phyloP scores from a whole-genome alignment of 2,329 filamentous ascomycete genomes.

The Stylonectria norvegica region DNA sequence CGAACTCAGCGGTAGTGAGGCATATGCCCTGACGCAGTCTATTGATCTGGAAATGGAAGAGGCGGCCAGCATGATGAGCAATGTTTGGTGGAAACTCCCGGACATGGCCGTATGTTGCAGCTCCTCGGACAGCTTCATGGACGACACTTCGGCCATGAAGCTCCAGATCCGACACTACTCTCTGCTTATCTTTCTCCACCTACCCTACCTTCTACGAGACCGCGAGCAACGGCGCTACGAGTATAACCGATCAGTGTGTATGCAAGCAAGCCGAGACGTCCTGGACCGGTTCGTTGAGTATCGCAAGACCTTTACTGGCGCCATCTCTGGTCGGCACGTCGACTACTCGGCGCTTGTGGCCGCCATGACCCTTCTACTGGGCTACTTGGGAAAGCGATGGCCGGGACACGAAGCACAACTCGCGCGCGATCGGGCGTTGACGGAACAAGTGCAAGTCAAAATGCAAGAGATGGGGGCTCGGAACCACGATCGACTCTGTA shows the following conservation, averaged over 20 bases:
- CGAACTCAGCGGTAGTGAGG: slow-evolving; percentile 31
- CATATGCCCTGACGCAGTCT: slow-evolving; percentile 39
- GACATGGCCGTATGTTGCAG: slow-evolving; percentile 22
- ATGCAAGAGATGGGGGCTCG: slow-evolving; percentile 37
- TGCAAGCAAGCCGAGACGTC: slow-evolving; percentile 50
- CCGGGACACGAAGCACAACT: slow-evolving; percentile 21
- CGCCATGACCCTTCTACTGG: slow-evolving; percentile 48
- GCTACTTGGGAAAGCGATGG: slow-evolving; percentile 42
- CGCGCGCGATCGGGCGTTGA: slow-evolving; percentile 34
- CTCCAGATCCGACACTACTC: slow-evolving; percentile 50
- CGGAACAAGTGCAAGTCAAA: slow-evolving; percentile 34
- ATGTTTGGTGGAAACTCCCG: slow-evolving; percentile 47
- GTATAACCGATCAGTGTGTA: slow-evolving; percentile 40
- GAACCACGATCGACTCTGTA: slow-evolving; percentile 40
- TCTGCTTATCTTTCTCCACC: slow-evolving; percentile 50
- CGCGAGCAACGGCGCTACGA: slow-evolving; percentile 45
- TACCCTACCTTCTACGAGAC: slow-evolving; percentile 51
- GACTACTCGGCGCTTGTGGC: slow-evolving; percentile 53
- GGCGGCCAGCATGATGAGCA: slow-evolving; percentile 39
- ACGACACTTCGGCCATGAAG: slow-evolving; percentile 34
- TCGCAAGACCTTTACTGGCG: slow-evolving; percentile 27
- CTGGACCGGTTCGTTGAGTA: slow-evolving; percentile 48
- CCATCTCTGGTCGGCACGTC: slow-evolving; percentile 38
- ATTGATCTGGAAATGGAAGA: slow-evolving; percentile 47
- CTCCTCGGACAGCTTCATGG: slow-evolving; percentile 14